Conservation (phyloP, 495 filamentous ascomycete genomes). For the Xeromyces bisporus region DNA sequence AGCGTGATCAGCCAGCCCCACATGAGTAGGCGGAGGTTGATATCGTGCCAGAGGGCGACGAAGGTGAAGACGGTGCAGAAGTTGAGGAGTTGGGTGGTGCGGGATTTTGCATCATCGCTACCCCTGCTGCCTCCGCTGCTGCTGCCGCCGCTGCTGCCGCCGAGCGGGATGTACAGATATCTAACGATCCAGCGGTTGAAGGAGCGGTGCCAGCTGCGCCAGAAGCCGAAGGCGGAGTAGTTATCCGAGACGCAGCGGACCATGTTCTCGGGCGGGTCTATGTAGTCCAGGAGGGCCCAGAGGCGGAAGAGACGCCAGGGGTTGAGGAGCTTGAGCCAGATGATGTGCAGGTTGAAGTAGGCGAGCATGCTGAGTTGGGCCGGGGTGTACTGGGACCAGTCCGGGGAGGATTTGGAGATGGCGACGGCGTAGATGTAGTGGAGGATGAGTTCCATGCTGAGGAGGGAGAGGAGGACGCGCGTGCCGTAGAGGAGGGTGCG, state of each 20-base stretch:
- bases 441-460: constrained; percentile 87
- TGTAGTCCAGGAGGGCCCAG: constrained; percentile 74
- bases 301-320: constrained; percentile 97
- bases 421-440: constrained; percentile 90
- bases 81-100: constrained; percentile 28
- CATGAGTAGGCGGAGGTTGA: constrained; percentile 76
- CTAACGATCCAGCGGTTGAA: constrained; percentile 89
- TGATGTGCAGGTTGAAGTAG: constrained; percentile 91
- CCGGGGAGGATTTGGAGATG: constrained; percentile 64
- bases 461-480: constrained; percentile 62
- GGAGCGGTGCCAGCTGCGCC: constrained; percentile 87
- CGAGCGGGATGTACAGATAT: constrained; percentile 88
- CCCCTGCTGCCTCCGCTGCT: constrained; percentile 1
- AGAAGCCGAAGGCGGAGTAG: constrained; percentile 82
- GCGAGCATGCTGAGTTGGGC: constrained; percentile 80
- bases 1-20: constrained; percentile 95
- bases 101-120: constrained; percentile 2
- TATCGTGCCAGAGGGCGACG: constrained; percentile 96
- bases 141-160: constrained; percentile 38
- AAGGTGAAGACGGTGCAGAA: constrained; percentile 88
- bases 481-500: constrained; percentile 66
- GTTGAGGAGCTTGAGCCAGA: constrained; percentile 94
- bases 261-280: constrained; percentile 98
- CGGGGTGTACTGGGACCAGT: constrained; percentile 73
- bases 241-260: constrained; percentile 92